These are phyloP conservation scores for Neofusicoccum sp. DNA, from an alignment of 2,329 filamentous ascomycete genomes.

Conservation along the genomic window DNA sequence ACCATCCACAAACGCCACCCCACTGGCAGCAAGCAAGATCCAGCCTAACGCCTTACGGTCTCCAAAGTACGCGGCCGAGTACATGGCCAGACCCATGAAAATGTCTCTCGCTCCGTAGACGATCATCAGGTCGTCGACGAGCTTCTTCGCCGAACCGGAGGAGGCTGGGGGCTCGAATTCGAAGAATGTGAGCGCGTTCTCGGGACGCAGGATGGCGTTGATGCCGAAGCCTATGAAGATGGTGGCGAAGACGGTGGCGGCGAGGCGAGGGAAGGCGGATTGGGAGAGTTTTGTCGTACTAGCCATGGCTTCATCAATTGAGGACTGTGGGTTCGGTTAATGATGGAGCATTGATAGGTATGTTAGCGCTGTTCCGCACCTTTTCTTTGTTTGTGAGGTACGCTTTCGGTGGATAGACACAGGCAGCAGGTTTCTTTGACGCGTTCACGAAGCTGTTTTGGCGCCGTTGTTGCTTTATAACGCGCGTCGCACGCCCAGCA, in stretches of 20 bases:
- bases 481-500: no score
- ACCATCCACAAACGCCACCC: slow-evolving; percentile 49
- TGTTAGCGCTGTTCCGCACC: no score
- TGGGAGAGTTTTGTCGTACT: not conserved
- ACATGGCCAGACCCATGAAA: slow-evolving; percentile 48
- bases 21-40: slow-evolving; percentile 43
- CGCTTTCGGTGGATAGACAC: no score
- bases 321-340: no score
- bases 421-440: no score
- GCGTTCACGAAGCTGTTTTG: no score
- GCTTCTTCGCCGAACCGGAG: slow-evolving; percentile 32
- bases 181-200: slow-evolving; percentile 38
- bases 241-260: slow-evolving; percentile 24
- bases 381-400: no score
- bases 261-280: slow-evolving; percentile 1
- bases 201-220: slow-evolving; percentile 41
- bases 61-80: slow-evolving; percentile 38
- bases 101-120: slow-evolving; percentile 52
- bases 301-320: no score
- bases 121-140: slow-evolving; percentile 47
- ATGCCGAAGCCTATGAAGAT: slow-evolving; percentile 39
- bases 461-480: no score
- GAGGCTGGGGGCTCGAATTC: slow-evolving; percentile 35
- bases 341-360: no score
- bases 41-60: slow-evolving; percentile 42